These are phyloP conservation scores for Pharus latifolius DNA, from an alignment of 176 grass and related monocot genomes.

Conservation along the genomic window DNA sequence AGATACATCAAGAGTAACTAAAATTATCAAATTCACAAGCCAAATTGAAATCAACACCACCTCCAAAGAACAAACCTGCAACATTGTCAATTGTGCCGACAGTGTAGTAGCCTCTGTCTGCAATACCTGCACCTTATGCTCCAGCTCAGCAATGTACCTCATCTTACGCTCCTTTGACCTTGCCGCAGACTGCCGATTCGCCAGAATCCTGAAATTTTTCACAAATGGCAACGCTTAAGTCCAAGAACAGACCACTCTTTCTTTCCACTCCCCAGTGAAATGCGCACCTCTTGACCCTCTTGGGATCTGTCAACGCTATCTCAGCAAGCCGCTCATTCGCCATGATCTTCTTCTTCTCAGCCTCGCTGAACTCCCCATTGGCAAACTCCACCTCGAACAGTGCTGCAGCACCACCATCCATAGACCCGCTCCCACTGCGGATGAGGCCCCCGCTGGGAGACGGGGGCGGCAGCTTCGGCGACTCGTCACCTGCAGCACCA, in stretches of 20 bases:
- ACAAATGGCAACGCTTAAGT: neutral
- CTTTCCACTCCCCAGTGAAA: neutral
- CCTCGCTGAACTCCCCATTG: constrained; percentile 59
- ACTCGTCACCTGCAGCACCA: constrained; percentile 37
- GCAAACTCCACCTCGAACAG: constrained; percentile 55
- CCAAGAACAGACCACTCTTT: neutral
- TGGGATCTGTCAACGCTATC: constrained; percentile 81
- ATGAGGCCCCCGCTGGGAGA: constrained; percentile 30
- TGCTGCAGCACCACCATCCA: constrained; percentile 46
- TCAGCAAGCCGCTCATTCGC: constrained; percentile 79
- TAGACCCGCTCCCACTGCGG: constrained; percentile 34
- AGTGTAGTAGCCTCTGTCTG: constrained; percentile 94
- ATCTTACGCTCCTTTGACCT: constrained; percentile 97
- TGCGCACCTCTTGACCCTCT: constrained; percentile 83
- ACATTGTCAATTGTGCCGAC: constrained; percentile 80
- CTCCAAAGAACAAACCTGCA: constrained; percentile 54
- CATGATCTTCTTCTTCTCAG: constrained; percentile 96
- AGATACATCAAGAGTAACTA: neutral
- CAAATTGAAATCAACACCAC: neutral
- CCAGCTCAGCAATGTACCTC: constrained; percentile 94
- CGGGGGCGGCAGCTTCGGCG: constrained; percentile 48
- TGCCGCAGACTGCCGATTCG: constrained; percentile 75
- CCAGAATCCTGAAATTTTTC: constrained; percentile 51
- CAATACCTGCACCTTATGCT: constrained; percentile 81
- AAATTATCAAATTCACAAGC: neutral